Conservation (phyloP, 169 alveolate genomes). For the Plasmodium knowlesi region DNA sequence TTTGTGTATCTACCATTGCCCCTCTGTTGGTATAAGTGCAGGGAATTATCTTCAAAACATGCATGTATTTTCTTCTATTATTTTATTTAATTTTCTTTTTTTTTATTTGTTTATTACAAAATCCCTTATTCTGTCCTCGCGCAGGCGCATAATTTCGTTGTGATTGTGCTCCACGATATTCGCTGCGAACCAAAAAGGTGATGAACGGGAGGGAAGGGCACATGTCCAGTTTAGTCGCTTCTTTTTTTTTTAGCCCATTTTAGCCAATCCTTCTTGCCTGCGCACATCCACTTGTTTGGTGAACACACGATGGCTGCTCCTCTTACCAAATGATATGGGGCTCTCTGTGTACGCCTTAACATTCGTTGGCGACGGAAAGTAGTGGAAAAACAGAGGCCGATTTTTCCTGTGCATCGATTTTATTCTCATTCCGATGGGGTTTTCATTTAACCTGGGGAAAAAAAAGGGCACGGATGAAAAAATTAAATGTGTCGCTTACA, state of each 20-base stretch:
- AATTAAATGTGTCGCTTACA: background rate
- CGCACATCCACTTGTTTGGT: background rate
- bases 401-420: conserved; percentile 60
- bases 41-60: background rate
- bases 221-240: background rate
- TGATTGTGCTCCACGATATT: conserved; percentile 51
- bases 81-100: conserved; percentile 6
- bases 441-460: conserved; percentile 37
- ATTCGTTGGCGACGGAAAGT: conserved; percentile 70
- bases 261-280: background rate
- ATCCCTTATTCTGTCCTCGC: conserved; percentile 38
- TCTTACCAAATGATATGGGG: conserved; percentile 69
- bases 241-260: background rate
- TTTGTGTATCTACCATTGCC: background rate
- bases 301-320: background rate
- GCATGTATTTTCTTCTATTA: background rate
- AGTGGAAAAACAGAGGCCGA: conserved; percentile 72
- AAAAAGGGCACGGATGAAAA: background rate
- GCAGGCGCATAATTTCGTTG: conserved; percentile 39
- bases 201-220: background rate
- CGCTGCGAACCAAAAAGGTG: conserved; percentile 11
- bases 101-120: conserved; percentile 23
- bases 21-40: background rate
- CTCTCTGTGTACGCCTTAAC: conserved; percentile 67
- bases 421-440: conserved; percentile 64